These are phyloP conservation scores for Calonectria montana DNA, from an alignment of 2,329 filamentous ascomycete species.

Conservation along the genomic window DNA sequence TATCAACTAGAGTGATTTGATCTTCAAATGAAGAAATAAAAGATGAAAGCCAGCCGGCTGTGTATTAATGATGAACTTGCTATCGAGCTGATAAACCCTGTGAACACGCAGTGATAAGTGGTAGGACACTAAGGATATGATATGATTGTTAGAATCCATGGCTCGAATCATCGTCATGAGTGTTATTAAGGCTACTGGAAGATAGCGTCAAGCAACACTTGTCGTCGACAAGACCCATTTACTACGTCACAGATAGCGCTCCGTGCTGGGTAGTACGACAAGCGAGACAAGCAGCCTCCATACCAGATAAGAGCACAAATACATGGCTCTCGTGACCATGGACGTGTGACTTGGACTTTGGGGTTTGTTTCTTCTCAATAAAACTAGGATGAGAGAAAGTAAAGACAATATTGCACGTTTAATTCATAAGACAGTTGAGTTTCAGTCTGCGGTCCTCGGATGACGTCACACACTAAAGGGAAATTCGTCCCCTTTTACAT, in stretches of 20 bases:
- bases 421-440: neutral
- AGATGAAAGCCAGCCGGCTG: neutral
- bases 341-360: neutral
- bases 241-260: neutral
- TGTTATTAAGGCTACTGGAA: too few species aligned
- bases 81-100: neutral
- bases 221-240: neutral
- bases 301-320: neutral
- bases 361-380: too few species aligned
- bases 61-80: neutral
- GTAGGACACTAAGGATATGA: neutral
- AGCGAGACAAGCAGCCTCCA: neutral
- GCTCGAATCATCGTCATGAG: neutral
- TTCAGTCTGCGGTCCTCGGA: neutral
- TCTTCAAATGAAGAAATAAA: neutral
- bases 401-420: neutral
- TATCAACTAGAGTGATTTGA: neutral
- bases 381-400: neutral
- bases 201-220: neutral
- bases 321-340: neutral
- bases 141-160: too few species aligned
- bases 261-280: neutral
- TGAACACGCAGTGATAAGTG: neutral
- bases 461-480: neutral
- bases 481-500: neutral